These are phyloP conservation scores for Rosa rugosa DNA, from an alignment of 306 rosid genomes.

Conservation along the genomic window DNA sequence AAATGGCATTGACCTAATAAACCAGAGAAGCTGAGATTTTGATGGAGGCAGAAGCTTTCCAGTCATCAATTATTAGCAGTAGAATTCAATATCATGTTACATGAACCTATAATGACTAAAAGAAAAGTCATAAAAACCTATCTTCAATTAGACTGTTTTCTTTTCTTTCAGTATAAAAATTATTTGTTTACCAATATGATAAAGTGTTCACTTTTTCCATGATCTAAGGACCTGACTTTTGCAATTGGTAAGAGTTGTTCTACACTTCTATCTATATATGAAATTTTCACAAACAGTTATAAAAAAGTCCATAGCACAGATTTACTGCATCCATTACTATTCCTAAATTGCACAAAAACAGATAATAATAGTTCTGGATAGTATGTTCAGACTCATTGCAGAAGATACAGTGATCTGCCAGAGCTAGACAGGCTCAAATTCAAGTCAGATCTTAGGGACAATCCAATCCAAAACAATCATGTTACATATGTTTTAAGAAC, in stretches of 20 bases:
- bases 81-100: background rate
- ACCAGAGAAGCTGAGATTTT: background rate
- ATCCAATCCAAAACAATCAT: background rate
- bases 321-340: background rate
- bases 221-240: background rate
- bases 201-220: background rate
- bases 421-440: background rate
- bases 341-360: background rate
- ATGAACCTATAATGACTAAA: background rate
- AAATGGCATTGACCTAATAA: background rate
- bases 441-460: background rate
- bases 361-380: background rate
- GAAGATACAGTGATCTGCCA: background rate
- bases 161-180: background rate
- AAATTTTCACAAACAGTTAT: background rate
- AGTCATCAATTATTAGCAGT: background rate
- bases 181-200: background rate
- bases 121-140: background rate
- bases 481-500: background rate
- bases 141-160: background rate
- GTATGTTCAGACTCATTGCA: background rate
- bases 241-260: background rate
- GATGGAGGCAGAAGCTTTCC: background rate
- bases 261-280: background rate
- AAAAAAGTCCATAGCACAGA: background rate